Evolutionary conservation across 2,329 filamentous ascomycete species (phyloP), one percentile per base, ranked within the genome.

Genomic region (Penicillium sclerotigenum): DNA sequence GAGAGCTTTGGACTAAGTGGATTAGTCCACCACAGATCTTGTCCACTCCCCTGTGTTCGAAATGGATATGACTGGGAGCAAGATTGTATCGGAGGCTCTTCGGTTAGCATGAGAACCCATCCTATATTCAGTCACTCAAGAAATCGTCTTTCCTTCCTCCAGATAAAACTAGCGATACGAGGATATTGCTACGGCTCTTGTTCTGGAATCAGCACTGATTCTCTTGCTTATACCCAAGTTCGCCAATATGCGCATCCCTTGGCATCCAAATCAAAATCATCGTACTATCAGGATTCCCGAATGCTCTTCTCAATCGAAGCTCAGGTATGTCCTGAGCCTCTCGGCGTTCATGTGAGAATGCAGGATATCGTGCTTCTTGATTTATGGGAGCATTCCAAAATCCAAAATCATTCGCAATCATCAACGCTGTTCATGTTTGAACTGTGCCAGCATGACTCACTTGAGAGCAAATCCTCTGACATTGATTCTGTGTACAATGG

Each of bases 161-260:
- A 60, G 1, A 2, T 62, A 1, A 54, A 57, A 13, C 52, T 60
- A 28, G 58, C 55, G 11, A 58, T 61, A 38, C 54, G 24, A 5
- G 46, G 55, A 31, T 47, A 40, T n/a, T 28, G 37, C 4, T 50
- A 52, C 13, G 57, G 57, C 26, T 34, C 53, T 7, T 14, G 13
- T 0, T 43, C 14, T 46, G 52, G 50, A 5, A 54, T 60, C 5
- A 59, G 28, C 24, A 55, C 52, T 40, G 58, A 48, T 16, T 59
- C 47, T 55, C 40, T 48, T n/a, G 52, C 22, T 11, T 40, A 48
- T 41, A 59, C 56, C 40, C 80, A 83, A 60, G 80, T 59, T 18
- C 13, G 9, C 24, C 20, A 33, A 13, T 33, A 14, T 26, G 24
- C 24, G 24, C 24, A 26, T 26, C 31, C 31, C 31, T 13, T 6